Percentiles rank a stretch among this genome's conserved stretches.
Evolutionary conservation across 257 asterid genomes (phyloP).

Genomic region (Nicotiana noctiflora): DNA sequence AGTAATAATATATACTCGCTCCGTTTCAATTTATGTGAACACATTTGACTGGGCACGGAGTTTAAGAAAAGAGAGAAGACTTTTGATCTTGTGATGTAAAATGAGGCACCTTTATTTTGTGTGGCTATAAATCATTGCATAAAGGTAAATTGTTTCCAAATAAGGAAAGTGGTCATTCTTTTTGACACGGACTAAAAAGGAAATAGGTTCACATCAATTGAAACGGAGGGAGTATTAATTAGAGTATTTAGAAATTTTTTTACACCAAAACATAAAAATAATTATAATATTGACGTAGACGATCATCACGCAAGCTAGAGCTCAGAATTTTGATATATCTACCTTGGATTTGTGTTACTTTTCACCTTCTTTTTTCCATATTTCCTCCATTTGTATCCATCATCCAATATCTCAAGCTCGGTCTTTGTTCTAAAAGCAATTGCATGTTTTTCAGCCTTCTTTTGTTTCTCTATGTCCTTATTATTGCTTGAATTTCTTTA

Average conservation of each 20-base stretch:
- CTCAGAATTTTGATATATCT: neutral
- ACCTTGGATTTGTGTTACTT: conserved; percentile 60
- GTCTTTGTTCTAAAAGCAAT: conserved; percentile 46
- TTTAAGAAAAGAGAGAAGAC: too few species aligned
- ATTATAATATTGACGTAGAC: neutral
- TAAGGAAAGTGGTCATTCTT: too few species aligned
- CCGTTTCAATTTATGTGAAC: too few species aligned
- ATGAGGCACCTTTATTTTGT: too few species aligned
- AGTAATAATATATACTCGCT: too few species aligned
- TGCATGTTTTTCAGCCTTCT: neutral
- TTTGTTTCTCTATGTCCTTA: neutral
- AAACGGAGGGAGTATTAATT: too few species aligned
- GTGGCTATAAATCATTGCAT: too few species aligned
- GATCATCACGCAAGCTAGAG: neutral
- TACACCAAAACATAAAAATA: neutral
- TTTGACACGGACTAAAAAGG: too few species aligned
- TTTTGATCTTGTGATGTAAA: too few species aligned
- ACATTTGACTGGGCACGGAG: too few species aligned
- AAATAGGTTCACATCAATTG: too few species aligned
- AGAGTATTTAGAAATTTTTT: neutral
- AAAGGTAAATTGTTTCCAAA: too few species aligned
- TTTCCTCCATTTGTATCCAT: conserved; percentile 71
- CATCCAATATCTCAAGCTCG: conserved; percentile 47
- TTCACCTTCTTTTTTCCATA: conserved; percentile 70
- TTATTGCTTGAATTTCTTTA: conserved; percentile 1